Base-by-base conservation (phyloP, 768 basidiomycete species). In the Gymnopilus dilepis region DNA sequence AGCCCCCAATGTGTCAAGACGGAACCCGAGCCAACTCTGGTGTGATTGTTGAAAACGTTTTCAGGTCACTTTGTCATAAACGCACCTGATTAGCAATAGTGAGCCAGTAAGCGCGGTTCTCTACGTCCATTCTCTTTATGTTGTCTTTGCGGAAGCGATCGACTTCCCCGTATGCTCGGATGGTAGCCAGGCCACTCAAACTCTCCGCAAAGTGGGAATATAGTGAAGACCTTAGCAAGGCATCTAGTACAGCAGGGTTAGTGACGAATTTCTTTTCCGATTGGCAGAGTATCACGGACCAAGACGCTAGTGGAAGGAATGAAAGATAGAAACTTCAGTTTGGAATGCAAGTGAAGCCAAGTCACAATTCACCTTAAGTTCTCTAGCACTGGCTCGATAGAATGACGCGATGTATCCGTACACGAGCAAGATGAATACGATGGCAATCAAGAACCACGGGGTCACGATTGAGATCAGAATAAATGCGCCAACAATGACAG, bases 161-260 rank as follows among this genome's bases (percentile, higher is more conserved):
- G 2, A 82, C 72, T 71, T 93, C 95, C 11, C 89, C 88, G 61
- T 97, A 97, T 0, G 94, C 94, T 26, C 94, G 86, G 54, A 97
- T 95, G 7, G 94, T 95, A 0, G 91, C 83, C 40, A 97, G 74
- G 15, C 96, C 96, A 11, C 89, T 88, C 11, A 97, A 79, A 28
- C 90, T 92, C 76, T 97, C 95, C 2, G 93, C 92, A 75, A 97
- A 97, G 70, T 96, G 94, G 0, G 94, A 89, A 72, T 97, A 97
- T 17, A 98, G 76, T 0, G 90, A 88, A 0, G 92, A 91, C 24
- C 95, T 87, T 28, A 97, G 74, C n/a, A 97, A 81, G 24, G 93
- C 87, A 77, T 97, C 94, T 86, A 63, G 24, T n/a, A 33, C n/a
- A 50, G 43, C 19, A 6, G 21, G 34, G 33, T 48, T 64, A 33